A percentile compares a stretch with the other conserved stretches of the same genome.
Evolutionary conservation across 768 basidiomycete genomes (phyloP).

Genomic region (Lentinula guzmanii): DNA sequence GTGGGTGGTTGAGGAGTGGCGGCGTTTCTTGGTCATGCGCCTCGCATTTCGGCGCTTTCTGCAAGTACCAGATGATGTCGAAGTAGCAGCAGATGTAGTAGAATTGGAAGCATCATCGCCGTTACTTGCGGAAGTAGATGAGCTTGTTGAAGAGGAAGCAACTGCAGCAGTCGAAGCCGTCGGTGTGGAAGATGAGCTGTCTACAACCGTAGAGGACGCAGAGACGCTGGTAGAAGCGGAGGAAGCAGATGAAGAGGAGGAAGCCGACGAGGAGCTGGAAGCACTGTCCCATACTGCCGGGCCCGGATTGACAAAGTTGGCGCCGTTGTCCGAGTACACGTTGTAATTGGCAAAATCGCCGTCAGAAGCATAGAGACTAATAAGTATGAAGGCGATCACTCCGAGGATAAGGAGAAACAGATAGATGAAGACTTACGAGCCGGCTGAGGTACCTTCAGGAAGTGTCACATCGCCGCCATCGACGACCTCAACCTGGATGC

Average conservation of each 20-base stretch:
- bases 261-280: background rate
- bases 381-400: background rate
- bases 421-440: background rate
- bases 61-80: background rate
- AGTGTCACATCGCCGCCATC: constrained; percentile 1
- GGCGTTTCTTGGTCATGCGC: background rate
- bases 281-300: constrained; percentile 1
- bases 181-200: background rate
- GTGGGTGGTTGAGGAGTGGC: background rate
- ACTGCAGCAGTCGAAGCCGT: background rate
- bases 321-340: constrained; percentile 3
- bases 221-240: background rate
- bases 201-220: background rate
- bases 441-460: constrained; percentile 3
- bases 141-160: background rate
- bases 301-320: background rate
- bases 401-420: background rate
- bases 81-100: background rate
- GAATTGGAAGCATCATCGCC: background rate
- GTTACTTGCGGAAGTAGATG: background rate
- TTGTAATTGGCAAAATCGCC: constrained; percentile 7
- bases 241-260: background rate
- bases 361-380: constrained; percentile 5
- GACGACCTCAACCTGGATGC: constrained; percentile 7
- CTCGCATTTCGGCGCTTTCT: background rate